A percentile compares a stretch with the other conserved stretches of the same genome.
Conservation (phyloP, 2,329 filamentous ascomycete genomes). For the Pseudogymnoascus sp. region DNA sequence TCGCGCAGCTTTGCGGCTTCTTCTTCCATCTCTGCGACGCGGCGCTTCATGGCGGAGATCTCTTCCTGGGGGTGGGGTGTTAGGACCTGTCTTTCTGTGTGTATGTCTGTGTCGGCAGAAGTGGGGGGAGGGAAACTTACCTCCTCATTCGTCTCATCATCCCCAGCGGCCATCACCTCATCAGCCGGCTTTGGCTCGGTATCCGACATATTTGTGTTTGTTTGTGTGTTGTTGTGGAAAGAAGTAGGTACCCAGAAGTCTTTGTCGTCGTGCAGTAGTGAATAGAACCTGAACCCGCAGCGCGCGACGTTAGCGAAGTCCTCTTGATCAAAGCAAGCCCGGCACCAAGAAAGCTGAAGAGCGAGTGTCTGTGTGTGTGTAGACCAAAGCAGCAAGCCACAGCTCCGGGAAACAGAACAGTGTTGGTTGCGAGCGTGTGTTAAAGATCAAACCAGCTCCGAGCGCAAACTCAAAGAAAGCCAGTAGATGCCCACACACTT, state of each 20-base stretch:
- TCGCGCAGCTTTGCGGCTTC: constrained; percentile 79
- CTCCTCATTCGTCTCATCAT: constrained; percentile 29
- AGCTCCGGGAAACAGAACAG: not conserved
- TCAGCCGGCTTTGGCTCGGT: constrained; percentile 22
- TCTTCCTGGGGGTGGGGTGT: constrained; percentile 49
- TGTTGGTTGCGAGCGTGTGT: not conserved
- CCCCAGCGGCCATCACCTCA: constrained; percentile 18
- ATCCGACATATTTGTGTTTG: constrained; percentile 23
- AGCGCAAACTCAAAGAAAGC: not conserved
- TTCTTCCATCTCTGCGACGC: constrained; percentile 85
- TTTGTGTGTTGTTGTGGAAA: not conserved
- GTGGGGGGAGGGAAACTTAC: constrained; percentile 15
- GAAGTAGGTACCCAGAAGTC: not conserved
- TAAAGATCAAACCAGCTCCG: not conserved
- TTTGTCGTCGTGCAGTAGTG: not conserved
- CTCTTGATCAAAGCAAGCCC: not conserved
- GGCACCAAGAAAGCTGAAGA: not conserved
- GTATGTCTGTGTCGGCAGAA: not conserved
- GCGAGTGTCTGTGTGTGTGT: not conserved
- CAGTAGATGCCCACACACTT: not conserved
- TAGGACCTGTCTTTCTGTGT: not conserved
- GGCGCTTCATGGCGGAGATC: constrained; percentile 78
- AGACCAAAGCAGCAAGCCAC: not conserved
- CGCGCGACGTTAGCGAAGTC: not conserved
- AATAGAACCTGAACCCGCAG: not conserved